Percentiles rank a stretch among this genome's conserved stretches.
These are phyloP conservation scores for Ambrosiella beaveri DNA, from an alignment of 2,329 filamentous ascomycete genomes.

Conservation along the genomic window DNA sequence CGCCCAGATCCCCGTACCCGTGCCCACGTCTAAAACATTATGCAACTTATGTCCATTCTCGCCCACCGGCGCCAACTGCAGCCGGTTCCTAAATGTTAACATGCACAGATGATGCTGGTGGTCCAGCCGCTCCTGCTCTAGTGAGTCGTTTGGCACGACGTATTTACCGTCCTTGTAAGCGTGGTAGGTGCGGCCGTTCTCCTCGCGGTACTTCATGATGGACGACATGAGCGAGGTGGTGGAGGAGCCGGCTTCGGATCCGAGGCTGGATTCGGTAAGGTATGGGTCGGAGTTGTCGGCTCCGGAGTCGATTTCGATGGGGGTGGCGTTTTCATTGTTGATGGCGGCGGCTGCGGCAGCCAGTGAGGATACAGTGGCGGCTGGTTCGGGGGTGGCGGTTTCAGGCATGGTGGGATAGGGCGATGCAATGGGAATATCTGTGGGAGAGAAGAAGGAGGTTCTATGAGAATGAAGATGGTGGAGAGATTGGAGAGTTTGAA, in stretches of 20 bases:
- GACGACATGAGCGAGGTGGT: constrained; percentile 16
- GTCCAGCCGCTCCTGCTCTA: constrained; percentile 18
- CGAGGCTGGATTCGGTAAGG: constrained; percentile 2
- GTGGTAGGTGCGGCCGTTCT: constrained; percentile 19
- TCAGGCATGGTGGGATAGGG: background rate
- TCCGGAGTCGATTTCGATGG: constrained; percentile 3
- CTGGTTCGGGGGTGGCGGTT: background rate
- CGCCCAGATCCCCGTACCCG: constrained; percentile 20
- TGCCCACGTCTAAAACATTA: constrained; percentile 20
- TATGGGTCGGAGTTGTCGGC: background rate
- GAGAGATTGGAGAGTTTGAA: too few species aligned
- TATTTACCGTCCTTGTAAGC: constrained; percentile 19
- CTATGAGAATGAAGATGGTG: too few species aligned
- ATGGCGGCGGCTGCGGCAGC: background rate
- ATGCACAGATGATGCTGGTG: constrained; percentile 18
- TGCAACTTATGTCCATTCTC: constrained; percentile 12
- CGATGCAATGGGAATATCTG: too few species aligned
- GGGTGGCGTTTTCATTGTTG: background rate
- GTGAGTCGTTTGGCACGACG: constrained; percentile 17
- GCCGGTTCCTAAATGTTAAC: constrained; percentile 17
- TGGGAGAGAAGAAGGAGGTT: too few species aligned
- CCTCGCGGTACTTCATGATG: constrained; percentile 16
- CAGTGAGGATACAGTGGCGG: background rate
- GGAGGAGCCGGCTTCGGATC: constrained; percentile 7
- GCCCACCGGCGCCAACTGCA: constrained; percentile 15